Percentiles rank a stretch among this genome's conserved stretches.
These are phyloP conservation scores for Cucumis melo DNA, from an alignment of 306 rosid genomes.

Conservation along the genomic window DNA sequence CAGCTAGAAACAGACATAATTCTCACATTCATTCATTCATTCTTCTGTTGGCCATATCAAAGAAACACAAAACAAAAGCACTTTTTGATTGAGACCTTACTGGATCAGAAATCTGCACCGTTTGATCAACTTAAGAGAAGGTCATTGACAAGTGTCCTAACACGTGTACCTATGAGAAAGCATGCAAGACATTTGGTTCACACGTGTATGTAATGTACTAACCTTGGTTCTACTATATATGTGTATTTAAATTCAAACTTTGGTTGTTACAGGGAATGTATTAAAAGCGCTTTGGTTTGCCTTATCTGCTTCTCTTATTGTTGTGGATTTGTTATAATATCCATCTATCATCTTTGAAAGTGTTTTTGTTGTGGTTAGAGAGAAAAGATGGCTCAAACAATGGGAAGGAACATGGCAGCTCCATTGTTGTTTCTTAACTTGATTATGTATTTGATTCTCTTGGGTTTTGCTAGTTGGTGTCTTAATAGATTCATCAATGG, in stretches of 20 bases:
- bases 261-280: background rate
- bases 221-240: background rate
- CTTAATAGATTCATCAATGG: constrained; percentile 68
- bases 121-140: background rate
- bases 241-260: background rate
- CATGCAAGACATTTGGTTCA: background rate
- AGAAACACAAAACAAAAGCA: background rate
- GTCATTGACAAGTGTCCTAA: background rate
- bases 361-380: background rate
- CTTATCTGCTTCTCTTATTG: background rate
- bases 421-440: constrained; percentile 80
- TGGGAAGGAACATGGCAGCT: constrained; percentile 66
- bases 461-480: constrained; percentile 88
- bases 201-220: background rate
- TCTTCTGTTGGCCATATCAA: background rate
- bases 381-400: constrained; percentile 47
- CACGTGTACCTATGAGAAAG: background rate
- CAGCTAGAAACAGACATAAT: background rate
- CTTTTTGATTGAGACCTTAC: background rate
- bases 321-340: background rate
- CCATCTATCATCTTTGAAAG: background rate
- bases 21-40: background rate
- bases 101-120: background rate
- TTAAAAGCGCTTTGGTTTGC: background rate
- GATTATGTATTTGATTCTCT: constrained; percentile 61